Evolutionary conservation across 1,284 basidiomycete species (phyloP).

Genomic region (Xanthoconium separans): DNA sequence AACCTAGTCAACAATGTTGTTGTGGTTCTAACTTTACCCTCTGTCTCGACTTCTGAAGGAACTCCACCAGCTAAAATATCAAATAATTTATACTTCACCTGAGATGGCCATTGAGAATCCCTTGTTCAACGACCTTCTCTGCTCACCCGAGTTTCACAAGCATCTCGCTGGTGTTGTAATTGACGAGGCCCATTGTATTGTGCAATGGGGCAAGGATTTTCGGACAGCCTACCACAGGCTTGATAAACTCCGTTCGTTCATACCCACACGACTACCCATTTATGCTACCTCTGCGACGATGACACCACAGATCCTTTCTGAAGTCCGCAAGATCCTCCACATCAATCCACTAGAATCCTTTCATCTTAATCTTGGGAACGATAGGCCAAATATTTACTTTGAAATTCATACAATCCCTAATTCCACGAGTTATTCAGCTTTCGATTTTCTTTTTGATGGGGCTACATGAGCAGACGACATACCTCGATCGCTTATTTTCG

Average conservation of each 20-base stretch:
- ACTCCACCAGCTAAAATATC: too few species aligned
- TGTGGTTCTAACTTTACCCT: too few species aligned
- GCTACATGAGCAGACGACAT: background rate
- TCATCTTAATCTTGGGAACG: background rate
- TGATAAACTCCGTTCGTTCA: background rate
- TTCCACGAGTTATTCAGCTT: background rate
- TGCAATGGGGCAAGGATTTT: background rate
- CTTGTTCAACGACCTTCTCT: background rate
- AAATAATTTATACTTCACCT: background rate
- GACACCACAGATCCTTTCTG: background rate
- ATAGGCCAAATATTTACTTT: background rate
- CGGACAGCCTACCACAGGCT: background rate
- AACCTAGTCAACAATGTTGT: too few species aligned
- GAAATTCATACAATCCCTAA: background rate
- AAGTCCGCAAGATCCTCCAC: background rate
- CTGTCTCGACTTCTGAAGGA: background rate
- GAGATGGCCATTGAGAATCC: background rate
- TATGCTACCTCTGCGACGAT: background rate
- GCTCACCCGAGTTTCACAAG: background rate
- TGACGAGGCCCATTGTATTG: background rate
- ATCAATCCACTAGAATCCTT: background rate
- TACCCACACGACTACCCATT: background rate
- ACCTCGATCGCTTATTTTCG: background rate
- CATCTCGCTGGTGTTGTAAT: background rate
- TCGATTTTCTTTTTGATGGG: background rate